Base-by-base conservation (phyloP, 83 land plant genomes). In the Thuja plicata region DNA sequence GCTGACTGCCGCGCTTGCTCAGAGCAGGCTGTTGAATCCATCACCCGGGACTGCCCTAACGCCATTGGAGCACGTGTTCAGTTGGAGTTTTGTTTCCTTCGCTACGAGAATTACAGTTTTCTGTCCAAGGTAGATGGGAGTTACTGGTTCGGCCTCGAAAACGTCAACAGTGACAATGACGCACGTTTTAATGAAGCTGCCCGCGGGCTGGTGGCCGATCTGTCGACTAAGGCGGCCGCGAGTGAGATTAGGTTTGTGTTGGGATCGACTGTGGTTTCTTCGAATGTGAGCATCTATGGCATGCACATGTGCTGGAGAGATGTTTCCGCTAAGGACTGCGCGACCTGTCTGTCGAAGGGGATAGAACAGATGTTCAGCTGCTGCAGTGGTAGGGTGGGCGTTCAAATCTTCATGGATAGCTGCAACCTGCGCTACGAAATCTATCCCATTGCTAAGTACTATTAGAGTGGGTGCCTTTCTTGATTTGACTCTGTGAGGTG, bases 1-100 rank as follows among this genome's bases (percentile, higher is more conserved):
- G n/a, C 19, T 6, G 48, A 80, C 8, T 80, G 48, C 48, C 83
- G 37, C 0, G 27, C 43, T 5, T 80, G 83, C 17, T 80, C 45
- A 4, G 48, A 17, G 43, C 27, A 38, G 8, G 83, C 45, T 21
- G 43, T 41, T 6, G 24, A 21, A 6, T 11, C 24, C 10, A 35
- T 80, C 10, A 2, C 11, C 16, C 43, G 37, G 2, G 19, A 80
- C 19, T 80, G 48, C 24, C 83, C 83, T 2, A 80, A 80, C 83
- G 83, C 83, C 83, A 80, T 80, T 40, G 83, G 83, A 21, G 83
- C 83, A 27, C 83, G n/a, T 2, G 45, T 80, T 80, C 83, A 80
- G 83, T 3, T 80, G 48, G 83, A 80, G 40, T 80, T 5, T 24
- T 80, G 43, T 43, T 80, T 80, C 83, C 43, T 80, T 40, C 45